phyloP scores from a whole-genome alignment of 129 eudicot species.

The Centella asiatica region DNA sequence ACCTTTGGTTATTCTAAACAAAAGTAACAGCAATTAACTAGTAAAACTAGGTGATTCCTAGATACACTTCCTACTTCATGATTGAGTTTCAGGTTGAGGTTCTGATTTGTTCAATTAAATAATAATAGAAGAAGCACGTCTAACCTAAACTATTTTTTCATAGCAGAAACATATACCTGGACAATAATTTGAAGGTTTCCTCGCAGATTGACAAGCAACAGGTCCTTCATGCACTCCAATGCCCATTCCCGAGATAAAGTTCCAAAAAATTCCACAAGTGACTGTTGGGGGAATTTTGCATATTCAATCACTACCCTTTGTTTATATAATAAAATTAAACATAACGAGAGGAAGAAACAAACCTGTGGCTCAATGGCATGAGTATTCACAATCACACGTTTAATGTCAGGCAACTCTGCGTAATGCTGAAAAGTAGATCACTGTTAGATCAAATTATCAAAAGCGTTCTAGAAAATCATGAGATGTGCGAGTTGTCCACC shows the following conservation, averaged over 20 bases:
- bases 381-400: conserved; percentile 65
- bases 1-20: neutral
- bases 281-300: conserved; percentile 19
- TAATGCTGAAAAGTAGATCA: conserved; percentile 35
- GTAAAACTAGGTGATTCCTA: neutral
- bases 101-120: neutral
- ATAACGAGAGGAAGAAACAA: neutral
- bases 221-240: conserved; percentile 69
- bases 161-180: conserved; percentile 32
- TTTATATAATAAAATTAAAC: neutral
- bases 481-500: conserved; percentile 29
- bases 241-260: conserved; percentile 71
- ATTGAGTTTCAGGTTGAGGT: neutral
- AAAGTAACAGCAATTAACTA: neutral
- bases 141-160: neutral
- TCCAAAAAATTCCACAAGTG: conserved; percentile 68
- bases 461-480: neutral
- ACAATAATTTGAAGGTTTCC: conserved; percentile 75
- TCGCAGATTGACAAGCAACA: conserved; percentile 51
- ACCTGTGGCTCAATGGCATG: conserved; percentile 84
- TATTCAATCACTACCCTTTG: neutral
- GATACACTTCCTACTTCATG: neutral
- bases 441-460: neutral
- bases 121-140: neutral
- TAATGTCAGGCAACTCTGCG: conserved; percentile 49